These are phyloP conservation scores for Fusarium irregulare DNA, from an alignment of 2,329 filamentous ascomycete genomes.

Conservation along the genomic window DNA sequence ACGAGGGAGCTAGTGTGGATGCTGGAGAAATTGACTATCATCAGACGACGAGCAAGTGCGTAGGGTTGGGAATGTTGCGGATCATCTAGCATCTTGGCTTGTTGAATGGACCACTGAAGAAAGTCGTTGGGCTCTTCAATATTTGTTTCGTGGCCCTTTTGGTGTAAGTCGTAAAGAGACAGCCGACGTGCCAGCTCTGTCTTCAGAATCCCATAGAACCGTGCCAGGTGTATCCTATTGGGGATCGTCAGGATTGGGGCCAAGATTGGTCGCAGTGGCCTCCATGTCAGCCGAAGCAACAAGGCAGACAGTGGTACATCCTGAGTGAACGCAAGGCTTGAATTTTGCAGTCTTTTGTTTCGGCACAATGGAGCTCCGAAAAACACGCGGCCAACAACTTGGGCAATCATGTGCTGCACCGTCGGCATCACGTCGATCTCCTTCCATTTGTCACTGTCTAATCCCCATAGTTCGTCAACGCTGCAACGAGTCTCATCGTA, in stretches of 20 bases:
- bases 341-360: neutral
- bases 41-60: conserved; percentile 4
- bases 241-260: neutral
- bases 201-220: neutral
- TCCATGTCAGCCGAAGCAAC: neutral
- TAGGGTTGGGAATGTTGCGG: neutral
- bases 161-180: neutral
- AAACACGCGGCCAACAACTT: neutral
- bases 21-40: conserved; percentile 1
- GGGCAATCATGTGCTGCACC: neutral
- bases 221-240: neutral
- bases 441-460: neutral
- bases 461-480: neutral
- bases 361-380: conserved; percentile 3
- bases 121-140: conserved; percentile 1
- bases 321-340: neutral
- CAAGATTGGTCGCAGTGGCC: neutral
- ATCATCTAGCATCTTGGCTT: neutral
- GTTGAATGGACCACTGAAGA: conserved; percentile 1
- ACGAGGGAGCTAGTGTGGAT: conserved; percentile 3
- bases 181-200: neutral
- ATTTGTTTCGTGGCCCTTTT: neutral
- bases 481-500: neutral
- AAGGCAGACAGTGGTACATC: neutral
- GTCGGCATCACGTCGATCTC: neutral